phyloP scores from a whole-genome alignment of 129 eudicot genomes.

The Flaveria ramosissima region DNA sequence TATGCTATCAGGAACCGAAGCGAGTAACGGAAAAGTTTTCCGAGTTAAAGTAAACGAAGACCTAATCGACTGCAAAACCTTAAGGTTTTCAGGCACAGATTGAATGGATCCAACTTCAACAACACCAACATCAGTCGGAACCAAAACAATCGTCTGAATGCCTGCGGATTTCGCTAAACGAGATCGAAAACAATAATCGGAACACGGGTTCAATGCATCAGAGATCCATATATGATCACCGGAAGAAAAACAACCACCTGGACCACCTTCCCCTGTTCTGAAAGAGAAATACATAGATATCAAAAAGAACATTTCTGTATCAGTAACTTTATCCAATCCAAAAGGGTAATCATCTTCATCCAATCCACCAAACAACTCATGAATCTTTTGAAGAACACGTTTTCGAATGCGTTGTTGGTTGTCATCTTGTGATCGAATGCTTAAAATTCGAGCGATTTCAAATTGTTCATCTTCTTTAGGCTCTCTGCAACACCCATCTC shows the following conservation, averaged over 20 bases:
- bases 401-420: slow-evolving; percentile 70
- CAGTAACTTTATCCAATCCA: slow-evolving; percentile 86
- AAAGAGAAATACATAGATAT: slow-evolving; percentile 91
- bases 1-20: too few species aligned
- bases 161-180: slow-evolving; percentile 81
- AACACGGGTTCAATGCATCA: slow-evolving; percentile 42
- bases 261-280: slow-evolving; percentile 76
- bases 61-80: slow-evolving; percentile 49
- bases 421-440: slow-evolving; percentile 59
- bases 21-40: background rate
- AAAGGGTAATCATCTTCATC: slow-evolving; percentile 84
- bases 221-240: slow-evolving; percentile 71
- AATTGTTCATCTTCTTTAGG: slow-evolving; percentile 71
- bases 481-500: slow-evolving; percentile 95
- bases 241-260: slow-evolving; percentile 64
- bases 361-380: slow-evolving; percentile 61
- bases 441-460: slow-evolving; percentile 45
- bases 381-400: slow-evolving; percentile 71
- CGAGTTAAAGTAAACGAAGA: slow-evolving; percentile 33
- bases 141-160: slow-evolving; percentile 76
- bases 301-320: slow-evolving; percentile 82
- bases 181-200: slow-evolving; percentile 74
- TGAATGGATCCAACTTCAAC: slow-evolving; percentile 82
- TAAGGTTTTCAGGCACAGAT: slow-evolving; percentile 56
- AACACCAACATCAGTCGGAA: slow-evolving; percentile 83